phyloP scores from a whole-genome alignment of 192 early-diverging fungal genomes.

The Entomortierella beljakovae region DNA sequence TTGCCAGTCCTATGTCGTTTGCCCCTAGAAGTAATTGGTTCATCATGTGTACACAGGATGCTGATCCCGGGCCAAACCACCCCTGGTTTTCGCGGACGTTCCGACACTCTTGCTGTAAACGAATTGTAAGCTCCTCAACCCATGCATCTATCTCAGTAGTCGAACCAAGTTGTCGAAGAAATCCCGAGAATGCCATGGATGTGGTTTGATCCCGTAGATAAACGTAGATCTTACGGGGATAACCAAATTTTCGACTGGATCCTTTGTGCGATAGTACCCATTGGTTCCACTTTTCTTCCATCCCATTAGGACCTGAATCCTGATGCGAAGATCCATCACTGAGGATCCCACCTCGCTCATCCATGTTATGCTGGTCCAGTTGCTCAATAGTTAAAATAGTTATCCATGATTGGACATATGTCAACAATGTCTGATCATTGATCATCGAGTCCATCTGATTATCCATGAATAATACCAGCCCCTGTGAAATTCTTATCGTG shows the following conservation, averaged over 20 bases:
- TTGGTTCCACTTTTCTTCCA: slow-evolving; percentile 10
- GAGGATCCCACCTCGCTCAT: slow-evolving; percentile 31
- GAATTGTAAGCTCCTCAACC: slow-evolving; percentile 23
- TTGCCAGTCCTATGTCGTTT: slow-evolving; percentile 6
- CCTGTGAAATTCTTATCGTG: slow-evolving; percentile 12
- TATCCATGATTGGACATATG: slow-evolving; percentile 34
- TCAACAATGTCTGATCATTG: slow-evolving; percentile 23
- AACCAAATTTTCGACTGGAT: slow-evolving; percentile 38
- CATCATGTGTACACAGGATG: slow-evolving; percentile 25
- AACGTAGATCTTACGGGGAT: slow-evolving; percentile 38
- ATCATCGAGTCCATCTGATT: slow-evolving; percentile 22
- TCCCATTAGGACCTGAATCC: not conserved
- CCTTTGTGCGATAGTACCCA: slow-evolving; percentile 26
- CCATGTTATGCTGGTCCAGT: slow-evolving; percentile 50
- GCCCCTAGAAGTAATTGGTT: slow-evolving; percentile 46
- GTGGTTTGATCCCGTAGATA: slow-evolving; percentile 36
- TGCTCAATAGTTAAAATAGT: slow-evolving; percentile 32
- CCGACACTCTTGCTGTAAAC: slow-evolving; percentile 22
- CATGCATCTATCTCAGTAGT: slow-evolving; percentile 28
- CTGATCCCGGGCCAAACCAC: slow-evolving; percentile 29
- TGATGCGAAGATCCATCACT: not conserved
- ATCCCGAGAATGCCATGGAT: slow-evolving; percentile 18
- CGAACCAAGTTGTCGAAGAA: slow-evolving; percentile 38
- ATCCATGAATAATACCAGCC: slow-evolving; percentile 29
- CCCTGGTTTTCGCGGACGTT: slow-evolving; percentile 28